These are phyloP conservation scores for Circinella minor DNA, from an alignment of 371 early-diverging fungal genomes.

Conservation along the genomic window DNA sequence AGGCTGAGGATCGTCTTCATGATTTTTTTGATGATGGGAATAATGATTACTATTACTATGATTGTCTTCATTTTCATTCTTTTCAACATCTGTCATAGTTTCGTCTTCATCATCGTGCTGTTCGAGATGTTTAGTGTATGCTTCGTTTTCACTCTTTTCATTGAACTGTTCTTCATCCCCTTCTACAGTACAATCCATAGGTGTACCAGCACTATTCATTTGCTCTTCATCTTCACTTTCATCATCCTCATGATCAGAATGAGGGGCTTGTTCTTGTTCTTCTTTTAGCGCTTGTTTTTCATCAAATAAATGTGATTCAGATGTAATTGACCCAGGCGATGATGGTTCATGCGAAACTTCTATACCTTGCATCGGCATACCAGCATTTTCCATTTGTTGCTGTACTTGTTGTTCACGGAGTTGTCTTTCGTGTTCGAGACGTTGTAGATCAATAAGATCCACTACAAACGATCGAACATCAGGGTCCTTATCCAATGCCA, in stretches of 20 bases:
- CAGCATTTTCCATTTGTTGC: slow-evolving; percentile 12
- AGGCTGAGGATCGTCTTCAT: slow-evolving; percentile 8
- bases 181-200: slow-evolving; percentile 29
- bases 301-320: slow-evolving; percentile 1
- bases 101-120: slow-evolving; percentile 23
- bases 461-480: slow-evolving; percentile 39
- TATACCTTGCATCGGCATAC: slow-evolving; percentile 29
- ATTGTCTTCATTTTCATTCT: slow-evolving; percentile 1
- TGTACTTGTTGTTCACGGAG: slow-evolving; percentile 13
- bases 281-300: background rate
- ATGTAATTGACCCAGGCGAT: background rate
- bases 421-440: slow-evolving; percentile 13
- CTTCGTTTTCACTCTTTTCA: slow-evolving; percentile 9
- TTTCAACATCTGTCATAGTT: slow-evolving; percentile 27
- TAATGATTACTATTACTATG: background rate
- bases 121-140: background rate
- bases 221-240: slow-evolving; percentile 19
- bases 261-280: background rate
- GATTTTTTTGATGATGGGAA: background rate
- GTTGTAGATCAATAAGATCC: slow-evolving; percentile 30
- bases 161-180: slow-evolving; percentile 12
- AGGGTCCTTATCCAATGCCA: slow-evolving; percentile 37
- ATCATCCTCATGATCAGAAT: slow-evolving; percentile 6
- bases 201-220: slow-evolving; percentile 20
- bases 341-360: slow-evolving; percentile 16